These are phyloP conservation scores for Clarkia xantiana DNA, from an alignment of 345 rosid species.

Conservation along the genomic window DNA sequence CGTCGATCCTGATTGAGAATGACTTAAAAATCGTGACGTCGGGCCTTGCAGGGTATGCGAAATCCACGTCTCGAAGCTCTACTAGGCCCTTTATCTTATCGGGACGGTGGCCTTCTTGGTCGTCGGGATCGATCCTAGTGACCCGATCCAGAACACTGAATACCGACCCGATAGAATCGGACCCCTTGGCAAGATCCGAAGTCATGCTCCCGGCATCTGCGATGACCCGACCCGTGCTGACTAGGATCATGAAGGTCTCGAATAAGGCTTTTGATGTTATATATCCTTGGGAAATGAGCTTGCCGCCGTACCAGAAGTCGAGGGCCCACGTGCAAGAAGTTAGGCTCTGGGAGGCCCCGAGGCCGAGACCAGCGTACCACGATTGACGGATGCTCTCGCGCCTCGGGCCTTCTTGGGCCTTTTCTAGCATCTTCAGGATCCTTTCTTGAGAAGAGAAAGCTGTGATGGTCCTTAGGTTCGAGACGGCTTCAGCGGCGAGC, in stretches of 20 bases:
- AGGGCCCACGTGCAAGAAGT: constrained; percentile 35
- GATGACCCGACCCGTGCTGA: constrained; percentile 39
- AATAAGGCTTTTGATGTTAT: constrained; percentile 30
- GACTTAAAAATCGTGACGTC: constrained; percentile 26
- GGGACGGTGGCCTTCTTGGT: constrained; percentile 25
- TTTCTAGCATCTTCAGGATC: constrained; percentile 36
- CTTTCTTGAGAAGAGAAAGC: constrained; percentile 55
- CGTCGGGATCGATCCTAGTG: constrained; percentile 39
- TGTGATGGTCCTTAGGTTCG: constrained; percentile 42
- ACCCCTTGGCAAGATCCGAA: constrained; percentile 37
- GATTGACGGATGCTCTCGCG: constrained; percentile 43
- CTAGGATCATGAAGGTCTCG: constrained; percentile 43
- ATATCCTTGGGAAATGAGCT: constrained; percentile 29
- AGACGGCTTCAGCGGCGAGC: constrained; percentile 42
- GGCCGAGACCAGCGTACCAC: constrained; percentile 42
- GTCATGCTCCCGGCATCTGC: constrained; percentile 66
- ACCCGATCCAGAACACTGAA: constrained; percentile 38
- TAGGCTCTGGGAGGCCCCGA: constrained; percentile 31
- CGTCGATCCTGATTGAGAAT: constrained; percentile 21
- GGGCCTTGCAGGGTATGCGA: constrained; percentile 45
- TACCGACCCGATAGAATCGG: constrained; percentile 31
- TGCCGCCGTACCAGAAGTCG: constrained; percentile 57
- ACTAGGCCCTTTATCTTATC: constrained; percentile 29
- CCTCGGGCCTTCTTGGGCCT: constrained; percentile 30
- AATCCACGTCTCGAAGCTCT: constrained; percentile 28